phyloP scores from a whole-genome alignment of 78 protist genomes.

The Dictyostelium discoideum region dicty_2.7 NC_007089.4:174001-174500 shows the following conservation, averaged over 20 bases:
- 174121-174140: neutral
- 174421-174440: neutral
- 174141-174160: neutral
- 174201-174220: neutral
- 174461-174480: slow-evolving; percentile 7
- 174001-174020: no score
- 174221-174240: neutral
- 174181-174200: neutral
- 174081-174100: neutral
- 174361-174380: neutral
- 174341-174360: neutral
- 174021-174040: no score
- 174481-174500: slow-evolving; percentile 29
- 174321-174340: neutral
- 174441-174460: slow-evolving; percentile 1
- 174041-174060: no score
- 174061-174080: neutral
- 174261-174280: no score
- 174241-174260: no score
- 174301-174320: no score
- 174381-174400: neutral
- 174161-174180: neutral
- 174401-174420: neutral
- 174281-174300: neutral
- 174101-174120: neutral